Evolutionary conservation across 805 yeast species (phyloP).

Genomic region (Yarrowia sp.): DNA sequence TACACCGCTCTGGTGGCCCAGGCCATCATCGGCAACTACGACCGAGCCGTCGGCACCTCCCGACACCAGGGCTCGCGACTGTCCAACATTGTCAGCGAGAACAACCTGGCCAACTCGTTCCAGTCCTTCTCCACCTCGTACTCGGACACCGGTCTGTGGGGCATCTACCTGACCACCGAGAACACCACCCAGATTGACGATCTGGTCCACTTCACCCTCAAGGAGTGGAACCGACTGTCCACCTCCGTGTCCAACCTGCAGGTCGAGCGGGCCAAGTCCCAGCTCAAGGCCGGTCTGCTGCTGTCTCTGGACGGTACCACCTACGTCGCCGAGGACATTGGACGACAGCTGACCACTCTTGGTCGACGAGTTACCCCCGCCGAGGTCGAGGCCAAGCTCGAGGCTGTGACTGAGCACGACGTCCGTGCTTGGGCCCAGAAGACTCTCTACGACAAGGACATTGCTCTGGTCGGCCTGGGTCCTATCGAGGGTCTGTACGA

Average conservation of each 20-base stretch:
- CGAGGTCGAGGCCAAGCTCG: conserved; percentile 76
- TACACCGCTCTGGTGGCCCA: conserved; percentile 95
- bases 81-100: conserved; percentile 67
- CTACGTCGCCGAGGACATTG: conserved; percentile 96
- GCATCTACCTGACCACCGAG: conserved; percentile 88
- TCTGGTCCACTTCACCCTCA: conserved; percentile 74
- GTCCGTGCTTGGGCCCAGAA: conserved; percentile 88
- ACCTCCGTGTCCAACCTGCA: conserved; percentile 83
- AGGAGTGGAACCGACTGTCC: conserved; percentile 89
- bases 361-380: conserved; percentile 79
- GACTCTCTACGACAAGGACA: conserved; percentile 75
- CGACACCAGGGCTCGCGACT: conserved; percentile 85
- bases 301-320: conserved; percentile 93
- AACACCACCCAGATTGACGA: conserved; percentile 68
- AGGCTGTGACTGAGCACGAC: conserved; percentile 76
- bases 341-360: conserved; percentile 94
- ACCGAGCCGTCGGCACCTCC: conserved; percentile 85
- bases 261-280: conserved; percentile 93
- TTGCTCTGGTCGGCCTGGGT: conserved; percentile 93
- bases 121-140: conserved; percentile 97
- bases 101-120: conserved; percentile 84
- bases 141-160: conserved; percentile 98
- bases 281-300: conserved; percentile 88
- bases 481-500: conserved; percentile 75
- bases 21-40: conserved; percentile 98